Evolutionary conservation across 169 alveolate genomes (phyloP).

Genomic region (Babesia ovis): DNA sequence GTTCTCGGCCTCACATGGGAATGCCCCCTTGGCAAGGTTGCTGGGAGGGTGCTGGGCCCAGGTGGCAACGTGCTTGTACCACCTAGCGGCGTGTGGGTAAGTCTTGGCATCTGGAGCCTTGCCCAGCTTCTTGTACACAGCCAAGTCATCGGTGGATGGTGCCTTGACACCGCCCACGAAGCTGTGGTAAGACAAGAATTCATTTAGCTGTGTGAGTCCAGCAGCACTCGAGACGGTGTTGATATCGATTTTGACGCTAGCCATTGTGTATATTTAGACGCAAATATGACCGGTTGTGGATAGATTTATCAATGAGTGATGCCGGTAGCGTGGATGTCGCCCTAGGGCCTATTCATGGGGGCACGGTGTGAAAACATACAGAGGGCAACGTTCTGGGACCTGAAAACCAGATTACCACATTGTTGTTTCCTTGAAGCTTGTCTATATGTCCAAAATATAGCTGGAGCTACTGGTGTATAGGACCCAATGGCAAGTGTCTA

Average conservation of each 20-base stretch:
- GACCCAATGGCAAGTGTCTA: too few species aligned
- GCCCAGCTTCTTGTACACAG: conserved; percentile 64
- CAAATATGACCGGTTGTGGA: neutral
- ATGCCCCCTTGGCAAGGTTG: conserved; percentile 59
- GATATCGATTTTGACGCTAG: conserved; percentile 48
- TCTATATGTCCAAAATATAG: too few species aligned
- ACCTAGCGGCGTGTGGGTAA: conserved; percentile 54
- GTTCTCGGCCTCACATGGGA: conserved; percentile 37
- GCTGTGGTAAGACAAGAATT: conserved; percentile 61
- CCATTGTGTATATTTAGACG: conserved; percentile 20
- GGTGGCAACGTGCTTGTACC: conserved; percentile 64
- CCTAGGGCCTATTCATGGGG: conserved; percentile 6
- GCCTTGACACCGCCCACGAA: conserved; percentile 63
- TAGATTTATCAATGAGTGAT: conserved; percentile 2
- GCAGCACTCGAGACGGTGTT: conserved; percentile 34
- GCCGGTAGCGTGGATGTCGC: neutral
- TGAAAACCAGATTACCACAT: too few species aligned
- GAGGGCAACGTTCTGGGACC: too few species aligned
- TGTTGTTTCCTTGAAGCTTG: too few species aligned
- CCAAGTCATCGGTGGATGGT: conserved; percentile 64
- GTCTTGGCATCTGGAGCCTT: conserved; percentile 47
- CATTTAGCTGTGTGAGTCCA: conserved; percentile 49
- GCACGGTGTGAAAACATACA: conserved; percentile 11
- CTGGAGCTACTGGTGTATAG: too few species aligned
- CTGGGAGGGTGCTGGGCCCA: conserved; percentile 64